These are phyloP conservation scores for Schizopora paradoxa DNA, from an alignment of 1,284 basidiomycete species.

Conservation along the genomic window DNA sequence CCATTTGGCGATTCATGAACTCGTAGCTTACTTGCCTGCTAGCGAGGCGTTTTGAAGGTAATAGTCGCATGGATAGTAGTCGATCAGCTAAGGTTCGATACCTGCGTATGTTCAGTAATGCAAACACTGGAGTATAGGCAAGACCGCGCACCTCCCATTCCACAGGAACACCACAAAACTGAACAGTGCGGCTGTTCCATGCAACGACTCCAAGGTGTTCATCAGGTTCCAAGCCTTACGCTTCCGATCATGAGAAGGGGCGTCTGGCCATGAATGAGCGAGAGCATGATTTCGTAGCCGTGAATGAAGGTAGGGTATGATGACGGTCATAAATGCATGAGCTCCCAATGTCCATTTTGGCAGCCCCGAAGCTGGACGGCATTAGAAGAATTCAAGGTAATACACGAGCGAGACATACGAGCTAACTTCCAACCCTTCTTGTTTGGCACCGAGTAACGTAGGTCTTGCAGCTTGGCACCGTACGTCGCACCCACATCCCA, in stretches of 20 bases:
- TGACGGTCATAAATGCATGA: constrained; percentile 71
- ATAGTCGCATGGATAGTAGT: constrained; percentile 72
- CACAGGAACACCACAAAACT: constrained; percentile 85
- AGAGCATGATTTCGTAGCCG: constrained; percentile 74
- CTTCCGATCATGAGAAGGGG: constrained; percentile 70
- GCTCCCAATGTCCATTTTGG: constrained; percentile 55
- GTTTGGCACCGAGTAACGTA: constrained; percentile 48
- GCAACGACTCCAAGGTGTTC: constrained; percentile 59
- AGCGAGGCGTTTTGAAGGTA: constrained; percentile 67
- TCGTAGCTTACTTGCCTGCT: constrained; percentile 93
- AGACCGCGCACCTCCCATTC: constrained; percentile 66
- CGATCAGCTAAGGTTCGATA: constrained; percentile 86
- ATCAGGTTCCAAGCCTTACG: constrained; percentile 75
- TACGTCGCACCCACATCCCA: constrained; percentile 84
- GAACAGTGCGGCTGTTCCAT: constrained; percentile 55
- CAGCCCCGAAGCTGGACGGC: constrained; percentile 49
- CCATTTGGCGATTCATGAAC: constrained; percentile 98
- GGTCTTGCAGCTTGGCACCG: constrained; percentile 87
- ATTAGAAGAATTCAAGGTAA: constrained; percentile 17
- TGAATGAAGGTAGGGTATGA: constrained; percentile 75
- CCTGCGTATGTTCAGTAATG: constrained; percentile 37
- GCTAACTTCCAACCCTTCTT: constrained; percentile 25
- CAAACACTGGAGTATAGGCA: constrained; percentile 9
- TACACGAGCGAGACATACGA: constrained; percentile 28
- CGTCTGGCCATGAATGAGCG: constrained; percentile 85